Base-by-base conservation (phyloP, 768 basidiomycete genomes). In the Lepiota subincarnata region DNA sequence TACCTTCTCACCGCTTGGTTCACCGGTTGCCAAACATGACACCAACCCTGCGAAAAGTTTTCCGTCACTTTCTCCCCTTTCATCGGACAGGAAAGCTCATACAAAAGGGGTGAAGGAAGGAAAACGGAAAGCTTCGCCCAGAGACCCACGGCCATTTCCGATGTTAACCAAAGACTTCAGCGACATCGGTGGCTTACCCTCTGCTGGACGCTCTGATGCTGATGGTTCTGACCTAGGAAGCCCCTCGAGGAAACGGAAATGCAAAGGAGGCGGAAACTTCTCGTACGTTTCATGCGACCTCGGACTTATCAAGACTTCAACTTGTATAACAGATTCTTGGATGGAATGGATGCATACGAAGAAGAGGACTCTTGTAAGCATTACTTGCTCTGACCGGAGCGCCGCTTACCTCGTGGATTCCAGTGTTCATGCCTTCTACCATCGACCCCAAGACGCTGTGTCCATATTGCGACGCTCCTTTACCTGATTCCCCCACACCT, bases 381-480 rank as follows among this genome's bases (percentile, higher is more conserved):
- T 54, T 50, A 46, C 55, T 41, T 20, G 34, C 12, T 38, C 16
- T 22, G 24, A 19, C 31, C 8, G 31, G 10, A 31, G 8, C 31
- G 7, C 31, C 10, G 10, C 31, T 31, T 31, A 31, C 31, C 31
- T 31, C 8, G 31, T 7, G 31, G 31, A 24, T 41, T 38, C 48
- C 55, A 87, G 83, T 84, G 40, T 77, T 80, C 8, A 65, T 81
- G 22, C 73, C 76, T 34, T 70, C 77, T 2, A 58, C 65, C 16
- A 69, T 74, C 5, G 89, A 92, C 59, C 89, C 89, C 10, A 74
- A 72, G 5, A 83, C 74, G 1, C 68, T 92, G 2, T 93, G 91
- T 62, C 89, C 91, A 0, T 93, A 86, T 65, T 93, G 91, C 57
- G 91, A 93, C 59, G 77, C 80, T 16, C 77, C 71, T 0, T 73